Evolutionary conservation across 768 basidiomycete species (phyloP).

Genomic region (Tylopilus subfusipes): DNA sequence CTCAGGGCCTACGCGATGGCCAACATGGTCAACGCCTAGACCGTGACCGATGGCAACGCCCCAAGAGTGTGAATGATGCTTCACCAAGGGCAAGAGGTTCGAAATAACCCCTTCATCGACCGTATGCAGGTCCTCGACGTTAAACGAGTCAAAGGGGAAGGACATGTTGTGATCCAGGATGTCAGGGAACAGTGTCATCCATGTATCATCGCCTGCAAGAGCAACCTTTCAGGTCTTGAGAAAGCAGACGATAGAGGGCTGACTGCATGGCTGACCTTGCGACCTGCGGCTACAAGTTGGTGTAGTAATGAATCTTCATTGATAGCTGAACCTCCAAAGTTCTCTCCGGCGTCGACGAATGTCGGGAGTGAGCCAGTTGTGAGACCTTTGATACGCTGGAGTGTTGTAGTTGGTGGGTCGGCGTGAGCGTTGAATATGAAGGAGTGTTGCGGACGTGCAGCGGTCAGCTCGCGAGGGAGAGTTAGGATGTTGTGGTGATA

Average conservation of each 20-base stretch:
- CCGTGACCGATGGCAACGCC: conserved; percentile 91
- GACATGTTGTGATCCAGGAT: conserved; percentile 69
- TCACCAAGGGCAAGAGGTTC: conserved; percentile 79
- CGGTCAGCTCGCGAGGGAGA: conserved; percentile 70
- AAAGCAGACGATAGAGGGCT: not conserved
- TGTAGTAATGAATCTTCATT: conserved; percentile 84
- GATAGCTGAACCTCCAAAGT: conserved; percentile 85
- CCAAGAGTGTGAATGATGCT: conserved; percentile 53
- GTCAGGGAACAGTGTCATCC: conserved; percentile 84
- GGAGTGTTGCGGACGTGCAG: conserved; percentile 61
- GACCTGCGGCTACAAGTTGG: conserved; percentile 59
- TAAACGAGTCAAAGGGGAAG: conserved; percentile 92
- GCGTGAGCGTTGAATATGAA: conserved; percentile 87
- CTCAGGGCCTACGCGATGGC: conserved; percentile 90
- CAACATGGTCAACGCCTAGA: conserved; percentile 94
- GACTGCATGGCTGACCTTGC: conserved; percentile 43
- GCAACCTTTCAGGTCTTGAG: conserved; percentile 50
- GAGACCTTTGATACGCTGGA: conserved; percentile 92
- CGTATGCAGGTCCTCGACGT: conserved; percentile 95
- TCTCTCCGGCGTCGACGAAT: conserved; percentile 90
- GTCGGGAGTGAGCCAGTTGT: conserved; percentile 95
- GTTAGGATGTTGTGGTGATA: conserved; percentile 82
- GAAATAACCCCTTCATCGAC: conserved; percentile 88
- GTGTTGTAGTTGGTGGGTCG: conserved; percentile 92
- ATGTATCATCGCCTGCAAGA: conserved; percentile 97